Evolutionary conservation across 176 grass and related monocot species (phyloP).

Genomic region (Avena atlantica): DNA sequence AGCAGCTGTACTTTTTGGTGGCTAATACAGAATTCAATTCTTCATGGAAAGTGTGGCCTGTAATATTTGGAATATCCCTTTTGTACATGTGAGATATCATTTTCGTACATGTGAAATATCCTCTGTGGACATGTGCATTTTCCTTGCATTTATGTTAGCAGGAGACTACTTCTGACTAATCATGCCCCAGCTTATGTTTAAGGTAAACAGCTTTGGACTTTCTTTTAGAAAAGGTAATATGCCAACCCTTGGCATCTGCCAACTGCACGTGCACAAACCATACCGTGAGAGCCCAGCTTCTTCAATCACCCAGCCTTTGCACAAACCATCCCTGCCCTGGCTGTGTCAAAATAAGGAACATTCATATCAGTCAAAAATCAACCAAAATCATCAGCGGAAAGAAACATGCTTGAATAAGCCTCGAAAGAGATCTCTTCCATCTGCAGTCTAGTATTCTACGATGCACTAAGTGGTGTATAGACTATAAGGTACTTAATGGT

Average conservation of each 20-base stretch:
- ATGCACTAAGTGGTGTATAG: not conserved
- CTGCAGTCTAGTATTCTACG: not conserved
- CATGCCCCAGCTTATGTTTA: not conserved
- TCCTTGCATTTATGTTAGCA: not conserved
- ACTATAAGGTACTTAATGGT: not conserved
- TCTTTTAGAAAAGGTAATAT: not conserved
- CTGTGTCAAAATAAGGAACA: slow-evolving; percentile 47
- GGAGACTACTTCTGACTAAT: slow-evolving; percentile 21
- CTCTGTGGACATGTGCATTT: not conserved
- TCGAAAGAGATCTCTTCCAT: not conserved
- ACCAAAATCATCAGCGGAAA: slow-evolving; percentile 3
- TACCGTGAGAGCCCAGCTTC: slow-evolving; percentile 86
- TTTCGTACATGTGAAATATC: not conserved
- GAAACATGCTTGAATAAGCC: not conserved
- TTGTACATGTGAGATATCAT: not conserved
- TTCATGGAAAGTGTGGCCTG: not conserved
- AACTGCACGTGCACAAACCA: not conserved
- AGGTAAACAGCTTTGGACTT: slow-evolving; percentile 2
- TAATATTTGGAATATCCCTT: not conserved
- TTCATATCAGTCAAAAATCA: slow-evolving; percentile 22
- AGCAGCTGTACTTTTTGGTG: not conserved
- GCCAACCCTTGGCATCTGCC: not conserved
- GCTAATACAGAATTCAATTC: no score
- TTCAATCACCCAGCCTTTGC: slow-evolving; percentile 89
- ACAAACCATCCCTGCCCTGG: slow-evolving; percentile 92